Evolutionary conservation across 139 green algal genomes (phyloP).

Genomic region (Coelastrella sp.): DNA sequence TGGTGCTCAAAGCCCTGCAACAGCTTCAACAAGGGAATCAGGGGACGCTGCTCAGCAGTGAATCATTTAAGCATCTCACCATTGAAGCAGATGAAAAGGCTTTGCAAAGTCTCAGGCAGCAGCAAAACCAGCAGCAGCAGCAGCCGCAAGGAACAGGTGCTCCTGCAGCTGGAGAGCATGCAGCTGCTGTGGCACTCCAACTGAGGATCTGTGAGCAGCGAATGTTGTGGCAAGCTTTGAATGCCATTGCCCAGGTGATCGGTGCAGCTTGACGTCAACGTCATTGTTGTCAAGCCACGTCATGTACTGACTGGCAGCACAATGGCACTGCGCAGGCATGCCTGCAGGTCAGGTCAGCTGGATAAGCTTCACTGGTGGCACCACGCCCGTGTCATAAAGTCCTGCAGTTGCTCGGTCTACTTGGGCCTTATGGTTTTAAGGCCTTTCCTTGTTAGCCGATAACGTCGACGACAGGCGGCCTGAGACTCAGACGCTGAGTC

Average conservation of each 20-base stretch:
- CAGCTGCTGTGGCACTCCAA: constrained; percentile 27
- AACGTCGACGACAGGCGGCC: too few relatives aligned
- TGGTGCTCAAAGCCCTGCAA: background rate
- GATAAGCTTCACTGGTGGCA: too few relatives aligned
- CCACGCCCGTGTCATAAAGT: too few relatives aligned
- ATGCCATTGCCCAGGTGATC: background rate
- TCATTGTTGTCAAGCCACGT: background rate
- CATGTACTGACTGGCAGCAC: background rate
- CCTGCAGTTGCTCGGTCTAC: too few relatives aligned
- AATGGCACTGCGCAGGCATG: too few relatives aligned
- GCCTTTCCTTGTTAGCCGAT: too few relatives aligned
- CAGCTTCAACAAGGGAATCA: background rate
- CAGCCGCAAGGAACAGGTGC: background rate
- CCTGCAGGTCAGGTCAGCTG: too few relatives aligned
- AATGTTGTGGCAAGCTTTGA: background rate
- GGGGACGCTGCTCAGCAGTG: background rate
- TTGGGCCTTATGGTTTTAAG: too few relatives aligned
- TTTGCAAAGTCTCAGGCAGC: background rate
- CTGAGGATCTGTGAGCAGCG: constrained; percentile 29
- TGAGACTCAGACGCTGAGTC: too few relatives aligned
- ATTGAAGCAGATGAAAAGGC: background rate
- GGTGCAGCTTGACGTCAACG: background rate
- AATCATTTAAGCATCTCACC: background rate
- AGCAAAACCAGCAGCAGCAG: background rate
- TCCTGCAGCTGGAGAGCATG: constrained; percentile 2